These are phyloP conservation scores for Saprolegnia diclina DNA, from an alignment of 352 stramenopile species.

Conservation along the genomic window DNA sequence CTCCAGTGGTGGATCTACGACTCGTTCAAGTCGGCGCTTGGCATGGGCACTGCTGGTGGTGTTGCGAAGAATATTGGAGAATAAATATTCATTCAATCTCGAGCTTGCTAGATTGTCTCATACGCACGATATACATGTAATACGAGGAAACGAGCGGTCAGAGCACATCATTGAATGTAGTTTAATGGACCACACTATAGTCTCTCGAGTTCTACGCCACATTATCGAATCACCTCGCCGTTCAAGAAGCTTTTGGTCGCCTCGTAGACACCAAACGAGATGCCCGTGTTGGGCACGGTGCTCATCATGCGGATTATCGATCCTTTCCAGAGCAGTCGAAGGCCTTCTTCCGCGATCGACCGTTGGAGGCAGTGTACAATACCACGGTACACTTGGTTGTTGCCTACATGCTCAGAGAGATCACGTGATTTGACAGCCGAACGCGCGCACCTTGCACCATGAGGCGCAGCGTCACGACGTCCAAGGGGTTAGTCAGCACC, in stretches of 20 bases:
- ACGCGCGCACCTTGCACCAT: slow-evolving; percentile 55
- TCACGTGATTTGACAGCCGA: not conserved
- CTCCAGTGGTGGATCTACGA: slow-evolving; percentile 97
- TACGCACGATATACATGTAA: no score
- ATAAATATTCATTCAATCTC: slow-evolving; percentile 16
- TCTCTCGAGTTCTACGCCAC: no score
- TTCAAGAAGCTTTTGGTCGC: slow-evolving; percentile 71
- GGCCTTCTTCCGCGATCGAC: slow-evolving; percentile 51
- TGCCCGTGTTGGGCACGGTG: slow-evolving; percentile 71
- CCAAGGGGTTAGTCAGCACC: slow-evolving; percentile 77
- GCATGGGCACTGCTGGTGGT: slow-evolving; percentile 88
- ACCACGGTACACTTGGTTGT: slow-evolving; percentile 51
- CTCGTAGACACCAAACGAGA: slow-evolving; percentile 86
- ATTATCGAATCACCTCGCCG: slow-evolving; percentile 30
- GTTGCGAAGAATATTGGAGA: slow-evolving; percentile 40
- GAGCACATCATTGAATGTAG: no score
- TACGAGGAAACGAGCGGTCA: no score
- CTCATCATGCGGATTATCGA: slow-evolving; percentile 56
- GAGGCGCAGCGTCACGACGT: slow-evolving; percentile 71
- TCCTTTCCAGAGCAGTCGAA: slow-evolving; percentile 62
- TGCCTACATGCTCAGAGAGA: slow-evolving; percentile 23
- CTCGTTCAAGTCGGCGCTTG: slow-evolving; percentile 90
- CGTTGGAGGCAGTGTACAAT: slow-evolving; percentile 53
- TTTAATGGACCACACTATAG: no score
- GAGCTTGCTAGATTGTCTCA: slow-evolving; percentile 3